Evolutionary conservation across 805 yeast species (phyloP), one percentile per base, ranked within the genome.

Genomic region (Wickerhamomyces chambardii): DNA sequence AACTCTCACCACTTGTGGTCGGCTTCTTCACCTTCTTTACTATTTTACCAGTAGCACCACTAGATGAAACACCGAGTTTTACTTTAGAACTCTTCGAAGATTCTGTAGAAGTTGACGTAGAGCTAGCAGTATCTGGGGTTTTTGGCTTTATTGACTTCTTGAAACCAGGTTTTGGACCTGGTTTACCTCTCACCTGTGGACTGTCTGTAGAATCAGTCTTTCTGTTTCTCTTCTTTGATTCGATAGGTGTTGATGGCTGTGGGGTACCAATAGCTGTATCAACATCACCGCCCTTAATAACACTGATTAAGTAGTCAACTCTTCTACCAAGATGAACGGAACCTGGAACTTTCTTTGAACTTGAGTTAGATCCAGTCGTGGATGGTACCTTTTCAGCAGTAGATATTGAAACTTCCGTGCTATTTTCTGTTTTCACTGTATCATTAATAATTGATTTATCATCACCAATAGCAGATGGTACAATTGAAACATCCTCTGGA

Each of bases 251-350:
- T 8, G 55, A 38, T 4, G 60, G 51, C 3, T 48, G 56, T n/a
- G 58, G 50, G 5, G 56, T 46, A 19, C 47, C 45, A n/a, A 32
- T 37, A 2, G 48, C 34, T 19, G 32, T 32, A n/a, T 43, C 51
- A 12, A 63, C 68, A 7, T 61, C 69, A 18, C 70, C 79, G 15
- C 78, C 95, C 41, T 70, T 69, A 45, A 90, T 59, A 10, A 85
- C 77, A 3, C 74, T 59, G 19, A 90, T 70, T 48, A 92, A 66
- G 49, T 89, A 90, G 54, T 94, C 98, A 2, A 85, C 78, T 53
- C 99, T 75, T 58, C 99, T 76, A 10, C 84, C 85, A 34, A 92
- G 64, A 59, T 92, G 99, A 15, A 92, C 92, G 4, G 96, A 72
- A 8, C 94, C 92, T 1, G 98, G 97, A 4, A 82, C 83, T 50